A percentile compares a stretch with the other conserved stretches of the same genome.
phyloP scores from a whole-genome alignment of 495 filamentous ascomycete genomes.

The Hyaloscypha finlandica region DNA sequence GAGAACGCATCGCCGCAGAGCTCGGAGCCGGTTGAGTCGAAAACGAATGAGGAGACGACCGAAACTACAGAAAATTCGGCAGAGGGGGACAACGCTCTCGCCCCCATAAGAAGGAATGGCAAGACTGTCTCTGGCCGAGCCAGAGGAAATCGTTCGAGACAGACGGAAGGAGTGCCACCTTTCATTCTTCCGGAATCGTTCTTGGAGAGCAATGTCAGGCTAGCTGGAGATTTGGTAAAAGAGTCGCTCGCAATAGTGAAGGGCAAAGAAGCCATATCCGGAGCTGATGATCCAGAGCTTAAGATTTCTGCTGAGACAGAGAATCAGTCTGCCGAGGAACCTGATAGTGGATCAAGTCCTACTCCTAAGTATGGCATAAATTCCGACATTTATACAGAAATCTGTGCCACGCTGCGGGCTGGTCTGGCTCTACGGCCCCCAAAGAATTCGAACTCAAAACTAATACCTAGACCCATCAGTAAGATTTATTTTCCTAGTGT shows the following conservation, averaged over 20 bases:
- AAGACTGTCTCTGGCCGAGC: slow-evolving; percentile 41
- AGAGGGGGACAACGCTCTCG: slow-evolving; percentile 3
- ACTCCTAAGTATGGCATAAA: slow-evolving; percentile 29
- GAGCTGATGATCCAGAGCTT: neutral
- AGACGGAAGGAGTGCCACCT: slow-evolving; percentile 44
- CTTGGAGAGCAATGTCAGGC: slow-evolving; percentile 36
- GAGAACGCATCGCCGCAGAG: slow-evolving; percentile 6
- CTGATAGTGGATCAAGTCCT: slow-evolving; percentile 9
- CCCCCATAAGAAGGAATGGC: slow-evolving; percentile 19
- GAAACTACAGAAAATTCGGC: slow-evolving; percentile 23
- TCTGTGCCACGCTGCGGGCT: slow-evolving; percentile 23
- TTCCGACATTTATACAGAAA: slow-evolving; percentile 27
- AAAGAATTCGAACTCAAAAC: neutral
- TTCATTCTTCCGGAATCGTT: slow-evolving; percentile 49
- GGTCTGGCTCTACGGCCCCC: slow-evolving; percentile 28
- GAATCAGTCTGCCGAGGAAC: neutral
- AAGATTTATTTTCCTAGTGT: too few species aligned
- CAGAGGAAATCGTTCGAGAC: slow-evolving; percentile 40
- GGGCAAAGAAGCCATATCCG: neutral
- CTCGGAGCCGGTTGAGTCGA: neutral
- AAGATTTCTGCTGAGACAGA: neutral
- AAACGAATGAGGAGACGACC: slow-evolving; percentile 21
- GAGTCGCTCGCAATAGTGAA: slow-evolving; percentile 17
- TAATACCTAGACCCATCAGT: slow-evolving; percentile 23
- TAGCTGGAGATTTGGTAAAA: slow-evolving; percentile 9